phyloP scores from a whole-genome alignment of 805 yeast species.

The Metschnikowia shivogae region DNA sequence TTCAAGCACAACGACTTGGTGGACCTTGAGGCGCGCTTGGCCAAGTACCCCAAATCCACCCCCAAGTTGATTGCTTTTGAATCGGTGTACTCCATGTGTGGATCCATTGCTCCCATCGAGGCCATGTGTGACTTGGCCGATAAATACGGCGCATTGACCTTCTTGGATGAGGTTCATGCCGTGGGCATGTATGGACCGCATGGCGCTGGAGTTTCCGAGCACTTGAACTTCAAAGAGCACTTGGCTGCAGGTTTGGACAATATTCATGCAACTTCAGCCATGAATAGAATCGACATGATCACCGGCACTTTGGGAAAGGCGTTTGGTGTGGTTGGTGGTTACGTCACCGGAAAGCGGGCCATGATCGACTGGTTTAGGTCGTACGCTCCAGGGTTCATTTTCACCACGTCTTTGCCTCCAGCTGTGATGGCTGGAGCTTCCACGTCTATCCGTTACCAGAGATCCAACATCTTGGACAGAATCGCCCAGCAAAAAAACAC shows the following conservation, averaged over 20 bases:
- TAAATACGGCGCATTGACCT: slow-evolving; percentile 94
- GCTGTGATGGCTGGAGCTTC: slow-evolving; percentile 93
- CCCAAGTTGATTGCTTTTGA: slow-evolving; percentile 98
- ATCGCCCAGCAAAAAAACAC: slow-evolving; percentile 81
- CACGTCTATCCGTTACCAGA: slow-evolving; percentile 80
- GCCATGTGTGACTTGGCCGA: slow-evolving; percentile 94
- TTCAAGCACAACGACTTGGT: slow-evolving; percentile 86
- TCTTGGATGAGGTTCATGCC: slow-evolving; percentile 97
- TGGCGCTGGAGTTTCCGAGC: slow-evolving; percentile 99
- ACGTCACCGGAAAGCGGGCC: slow-evolving; percentile 81
- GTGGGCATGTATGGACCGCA: slow-evolving; percentile 99
- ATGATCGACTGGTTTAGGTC: slow-evolving; percentile 95
- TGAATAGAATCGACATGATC: slow-evolving; percentile 91
- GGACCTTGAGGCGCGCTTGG: slow-evolving; percentile 76
- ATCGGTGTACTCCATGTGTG: slow-evolving; percentile 97
- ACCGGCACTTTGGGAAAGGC: slow-evolving; percentile 98
- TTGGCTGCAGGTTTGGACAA: slow-evolving; percentile 57
- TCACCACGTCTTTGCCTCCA: slow-evolving; percentile 97
- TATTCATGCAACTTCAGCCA: slow-evolving; percentile 46
- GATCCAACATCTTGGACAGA: slow-evolving; percentile 73
- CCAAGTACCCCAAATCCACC: slow-evolving; percentile 74
- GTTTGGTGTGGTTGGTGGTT: slow-evolving; percentile 96
- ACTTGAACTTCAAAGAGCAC: slow-evolving; percentile 82
- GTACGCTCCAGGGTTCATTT: slow-evolving; percentile 94
- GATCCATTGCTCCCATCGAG: slow-evolving; percentile 92